Evolutionary conservation across 2,329 filamentous ascomycete genomes (phyloP).

Genomic region (Thermothelomyces thermophilus): DNA sequence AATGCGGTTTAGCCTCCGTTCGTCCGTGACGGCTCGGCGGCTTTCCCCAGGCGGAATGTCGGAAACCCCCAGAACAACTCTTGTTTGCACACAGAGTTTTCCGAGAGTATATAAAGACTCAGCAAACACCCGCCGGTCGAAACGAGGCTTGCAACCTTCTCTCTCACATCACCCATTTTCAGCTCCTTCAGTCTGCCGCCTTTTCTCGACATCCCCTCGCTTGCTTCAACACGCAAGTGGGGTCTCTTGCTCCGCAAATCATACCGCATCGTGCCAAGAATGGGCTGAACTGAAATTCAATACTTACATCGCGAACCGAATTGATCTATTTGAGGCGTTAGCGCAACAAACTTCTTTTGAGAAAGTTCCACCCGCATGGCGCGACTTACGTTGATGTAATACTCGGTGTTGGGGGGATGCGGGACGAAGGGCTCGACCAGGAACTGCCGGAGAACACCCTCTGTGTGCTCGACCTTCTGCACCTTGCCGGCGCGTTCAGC

Average conservation of each 20-base stretch:
- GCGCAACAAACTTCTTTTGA: slow-evolving; percentile 3
- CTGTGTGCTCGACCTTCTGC: slow-evolving; percentile 86
- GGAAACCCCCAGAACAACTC: slow-evolving; percentile 9
- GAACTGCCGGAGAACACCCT: slow-evolving; percentile 87
- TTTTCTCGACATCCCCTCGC: neutral
- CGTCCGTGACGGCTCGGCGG: slow-evolving; percentile 31
- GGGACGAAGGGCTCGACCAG: slow-evolving; percentile 97
- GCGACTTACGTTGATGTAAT: slow-evolving; percentile 77
- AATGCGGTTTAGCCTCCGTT: slow-evolving; percentile 40
- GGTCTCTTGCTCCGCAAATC: slow-evolving; percentile 5
- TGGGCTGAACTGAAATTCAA: slow-evolving; percentile 20
- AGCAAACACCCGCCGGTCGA: slow-evolving; percentile 8
- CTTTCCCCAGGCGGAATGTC: slow-evolving; percentile 13
- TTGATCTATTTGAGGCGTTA: slow-evolving; percentile 57
- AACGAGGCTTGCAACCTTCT: slow-evolving; percentile 2
- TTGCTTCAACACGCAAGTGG: slow-evolving; percentile 17
- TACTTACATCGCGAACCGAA: slow-evolving; percentile 95
- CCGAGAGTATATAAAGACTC: slow-evolving; percentile 17
- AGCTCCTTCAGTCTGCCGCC: slow-evolving; percentile 1
- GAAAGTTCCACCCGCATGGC: neutral
- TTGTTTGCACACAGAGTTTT: slow-evolving; percentile 4
- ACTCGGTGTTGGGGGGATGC: slow-evolving; percentile 91
- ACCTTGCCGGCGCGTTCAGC: slow-evolving; percentile 84
- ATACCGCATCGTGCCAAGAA: slow-evolving; percentile 9
- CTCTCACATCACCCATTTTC: slow-evolving; percentile 10